Base-by-base conservation (phyloP, 2,329 filamentous ascomycete genomes). In the Monilinia aucupariae region DNA sequence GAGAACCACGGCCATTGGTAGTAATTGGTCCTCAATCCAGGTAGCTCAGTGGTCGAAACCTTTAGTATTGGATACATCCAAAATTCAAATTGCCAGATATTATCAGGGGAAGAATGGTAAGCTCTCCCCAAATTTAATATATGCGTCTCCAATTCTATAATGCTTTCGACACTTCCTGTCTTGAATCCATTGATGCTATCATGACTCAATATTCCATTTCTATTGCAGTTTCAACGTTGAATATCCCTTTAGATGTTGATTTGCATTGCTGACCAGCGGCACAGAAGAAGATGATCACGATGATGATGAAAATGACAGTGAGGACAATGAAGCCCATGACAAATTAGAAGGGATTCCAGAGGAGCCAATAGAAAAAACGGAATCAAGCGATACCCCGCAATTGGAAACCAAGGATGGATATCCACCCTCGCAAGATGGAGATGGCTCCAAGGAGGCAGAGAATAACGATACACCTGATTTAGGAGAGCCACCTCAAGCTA, bases 11-110 rank as follows among this genome's bases (percentile, higher is more conserved):
- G 60, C 48, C 52, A 56, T 48, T 62, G 54, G 25, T 58, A 62
- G 59, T 56, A 65, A 71, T 65, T 70, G 67, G 51, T 68, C 66
- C 25, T 55, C 54, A 50, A 49, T 62, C n/a, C 60, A 62, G 54
- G 50, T 43, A 58, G 34, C 51, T 65, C 54, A 58, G 54, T 58
- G 41, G 54, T 13, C n/a, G 41, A 47, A 58, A 10, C 54, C 54
- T 51, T 62, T 65, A 61, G 54, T 65, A 45, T 55, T 66, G 39
- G 66, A 68, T 52, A 66, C 61, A 17, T 41, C 66, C 61, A 49
- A 60, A 51, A 32, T 66, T 63, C 22, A 61, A 68, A n/a, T 63
- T 62, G 51, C 63, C 30, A 49, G 41, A 59, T 58, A 58, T 59
- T 58, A 49, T 39, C 30, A 58, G 41, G 54, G 54, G 30, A 58